These are phyloP conservation scores for Boletus rubroflammeus DNA, from an alignment of 768 basidiomycete genomes.

Conservation along the genomic window DNA sequence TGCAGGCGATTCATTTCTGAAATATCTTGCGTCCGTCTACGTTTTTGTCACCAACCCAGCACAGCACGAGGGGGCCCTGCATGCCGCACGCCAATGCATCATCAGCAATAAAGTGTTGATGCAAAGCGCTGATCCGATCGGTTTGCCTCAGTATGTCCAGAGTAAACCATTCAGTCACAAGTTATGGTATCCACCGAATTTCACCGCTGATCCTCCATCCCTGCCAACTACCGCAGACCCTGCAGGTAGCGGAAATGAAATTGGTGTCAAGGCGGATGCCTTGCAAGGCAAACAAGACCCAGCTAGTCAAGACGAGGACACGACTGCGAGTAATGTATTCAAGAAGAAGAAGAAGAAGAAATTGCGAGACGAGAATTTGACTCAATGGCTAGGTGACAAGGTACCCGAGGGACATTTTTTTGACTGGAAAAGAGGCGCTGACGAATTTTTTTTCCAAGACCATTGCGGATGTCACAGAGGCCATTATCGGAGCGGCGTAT, in stretches of 20 bases:
- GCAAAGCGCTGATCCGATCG: conserved; percentile 49
- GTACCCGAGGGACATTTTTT: conserved; percentile 32
- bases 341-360: conserved; percentile 44
- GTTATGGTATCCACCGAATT: conserved; percentile 58
- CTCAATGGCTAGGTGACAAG: conserved; percentile 75
- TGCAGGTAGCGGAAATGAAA: conserved; percentile 33
- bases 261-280: conserved; percentile 7
- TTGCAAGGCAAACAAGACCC: conserved; percentile 10
- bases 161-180: conserved; percentile 66
- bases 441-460: conserved; percentile 42
- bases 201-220: conserved; percentile 27
- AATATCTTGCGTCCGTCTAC: conserved; percentile 71
- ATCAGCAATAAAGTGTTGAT: conserved; percentile 73
- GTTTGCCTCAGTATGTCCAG: conserved; percentile 71
- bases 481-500: conserved; percentile 80
- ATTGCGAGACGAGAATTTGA: conserved; percentile 39
- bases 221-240: conserved; percentile 14
- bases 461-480: conserved; percentile 81
- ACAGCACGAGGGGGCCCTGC: conserved; percentile 63
- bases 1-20: conserved; percentile 76
- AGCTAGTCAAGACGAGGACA: conserved; percentile 12
- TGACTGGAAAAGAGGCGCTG: conserved; percentile 4
- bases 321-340: not conserved
- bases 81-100: conserved; percentile 60
- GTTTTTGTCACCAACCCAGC: conserved; percentile 68